These are phyloP conservation scores for Ophiostoma sp. DNA, from an alignment of 2,329 filamentous ascomycete genomes.

Conservation along the genomic window DNA sequence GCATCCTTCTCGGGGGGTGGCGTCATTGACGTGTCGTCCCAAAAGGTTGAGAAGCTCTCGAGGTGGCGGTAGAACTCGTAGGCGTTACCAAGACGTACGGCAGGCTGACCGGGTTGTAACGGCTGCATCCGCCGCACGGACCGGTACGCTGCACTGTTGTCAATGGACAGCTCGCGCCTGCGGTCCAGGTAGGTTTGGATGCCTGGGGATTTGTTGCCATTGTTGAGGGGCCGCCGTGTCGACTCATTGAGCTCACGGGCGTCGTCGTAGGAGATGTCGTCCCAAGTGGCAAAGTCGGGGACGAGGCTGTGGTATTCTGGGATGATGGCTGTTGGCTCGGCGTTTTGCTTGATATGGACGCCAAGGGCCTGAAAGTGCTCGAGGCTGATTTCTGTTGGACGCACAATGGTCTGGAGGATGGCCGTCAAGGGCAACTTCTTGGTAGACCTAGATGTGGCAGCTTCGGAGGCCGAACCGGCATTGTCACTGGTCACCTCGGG, in stretches of 20 bases:
- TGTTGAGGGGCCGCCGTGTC: slow-evolving; percentile 52
- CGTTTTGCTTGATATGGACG: slow-evolving; percentile 55
- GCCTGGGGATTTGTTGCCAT: slow-evolving; percentile 57
- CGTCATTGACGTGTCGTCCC: slow-evolving; percentile 57
- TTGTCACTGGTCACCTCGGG: slow-evolving; percentile 34
- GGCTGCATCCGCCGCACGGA: slow-evolving; percentile 60
- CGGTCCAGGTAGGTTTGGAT: slow-evolving; percentile 60
- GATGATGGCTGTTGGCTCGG: slow-evolving; percentile 50
- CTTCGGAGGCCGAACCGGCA: background rate
- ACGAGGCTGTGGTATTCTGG: slow-evolving; percentile 52
- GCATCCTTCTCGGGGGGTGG: slow-evolving; percentile 41
- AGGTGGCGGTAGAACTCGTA: slow-evolving; percentile 67
- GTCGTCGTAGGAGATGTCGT: slow-evolving; percentile 50
- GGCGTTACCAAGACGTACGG: slow-evolving; percentile 60
- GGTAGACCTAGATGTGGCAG: slow-evolving; percentile 4
- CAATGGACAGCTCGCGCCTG: slow-evolving; percentile 55
- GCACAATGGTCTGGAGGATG: slow-evolving; percentile 55
- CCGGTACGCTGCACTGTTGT: slow-evolving; percentile 61
- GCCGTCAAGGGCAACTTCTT: slow-evolving; percentile 45
- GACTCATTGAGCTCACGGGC: slow-evolving; percentile 50
- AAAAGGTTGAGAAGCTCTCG: slow-evolving; percentile 59
- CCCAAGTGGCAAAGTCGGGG: slow-evolving; percentile 56
- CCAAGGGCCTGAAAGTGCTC: slow-evolving; percentile 59
- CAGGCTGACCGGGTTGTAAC: slow-evolving; percentile 50
- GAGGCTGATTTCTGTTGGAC: slow-evolving; percentile 51